Evolutionary conservation across 2,329 filamentous ascomycete genomes (phyloP), one percentile per base, ranked within the genome.

Genomic region (Penicillium sp.): DNA sequence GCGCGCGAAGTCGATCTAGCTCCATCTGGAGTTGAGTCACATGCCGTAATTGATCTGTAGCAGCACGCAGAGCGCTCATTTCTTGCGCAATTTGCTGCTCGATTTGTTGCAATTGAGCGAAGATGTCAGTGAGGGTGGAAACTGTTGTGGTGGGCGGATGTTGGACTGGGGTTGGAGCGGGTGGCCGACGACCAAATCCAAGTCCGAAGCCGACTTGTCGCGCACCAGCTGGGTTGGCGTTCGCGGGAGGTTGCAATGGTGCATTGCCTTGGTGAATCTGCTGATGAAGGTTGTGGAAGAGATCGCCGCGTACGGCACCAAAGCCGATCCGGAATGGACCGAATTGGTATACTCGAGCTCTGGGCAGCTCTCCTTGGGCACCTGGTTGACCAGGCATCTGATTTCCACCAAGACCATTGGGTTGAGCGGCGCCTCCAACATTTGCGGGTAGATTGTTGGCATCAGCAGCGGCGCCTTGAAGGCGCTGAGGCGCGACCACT

Each of bases 241-340:
- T 69, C 40, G 63, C 68, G 24, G 63, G 70, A 43, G 71, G 73
- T 57, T 72, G 79, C 60, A 71, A 69, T 55, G 75, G 77, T 19
- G 69, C 73, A 51, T 77, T 80, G 43, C 85, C 85, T 65, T 81
- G 77, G 41, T 75, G 73, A 47, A 90, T 80, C 60, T 85, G 85
- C 60, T 88, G 85, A 5, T 85, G 87, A 64, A 91, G 78, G 63
- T 91, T 87, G 56, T 87, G 83, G 36, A 91, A 82, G 58, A 79
- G 65, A 56, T 91, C 85, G 19, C 80, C 74, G 75, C 88, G 73
- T 75, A 89, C 79, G 44, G 82, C 83, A 19, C 83, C 79, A 66
- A 94, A 90, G 0, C 89, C 90, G 22, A 95, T 78, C 31, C 90
- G 82, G 35, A 95, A 78, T 2, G 91, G 91, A 0, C 91, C 91